Percentiles rank a stretch among this genome's conserved stretches.
Evolutionary conservation across 2,329 filamentous ascomycete species (phyloP).

Genomic region (Phaeosphaeriaceae sp.): DNA sequence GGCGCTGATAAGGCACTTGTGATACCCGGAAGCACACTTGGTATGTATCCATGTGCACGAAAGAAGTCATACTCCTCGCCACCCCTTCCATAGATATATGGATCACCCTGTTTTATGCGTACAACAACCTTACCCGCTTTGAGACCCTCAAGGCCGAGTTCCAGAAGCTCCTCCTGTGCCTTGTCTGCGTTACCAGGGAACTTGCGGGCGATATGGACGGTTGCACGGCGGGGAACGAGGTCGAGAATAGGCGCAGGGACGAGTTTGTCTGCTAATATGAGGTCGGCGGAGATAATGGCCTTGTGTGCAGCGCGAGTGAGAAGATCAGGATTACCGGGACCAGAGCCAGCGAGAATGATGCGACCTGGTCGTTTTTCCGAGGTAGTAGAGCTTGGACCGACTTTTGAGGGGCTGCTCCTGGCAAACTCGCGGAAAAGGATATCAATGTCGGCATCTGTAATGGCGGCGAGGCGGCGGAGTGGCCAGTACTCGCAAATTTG

Average conservation of each 20-base stretch:
- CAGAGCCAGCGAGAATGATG: constrained; percentile 89
- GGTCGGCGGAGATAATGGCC: constrained; percentile 74
- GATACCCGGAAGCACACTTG: constrained; percentile 83
- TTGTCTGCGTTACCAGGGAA: constrained; percentile 96
- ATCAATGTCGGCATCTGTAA: constrained; percentile 81
- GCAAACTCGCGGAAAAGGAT: constrained; percentile 76
- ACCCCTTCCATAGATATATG: constrained; percentile 93
- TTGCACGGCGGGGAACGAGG: constrained; percentile 86
- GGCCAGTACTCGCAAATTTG: constrained; percentile 99
- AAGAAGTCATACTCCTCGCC: constrained; percentile 93
- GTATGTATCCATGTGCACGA: constrained; percentile 70
- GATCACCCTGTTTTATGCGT: constrained; percentile 93
- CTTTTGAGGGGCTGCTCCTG: constrained; percentile 43
- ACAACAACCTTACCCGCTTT: constrained; percentile 78
- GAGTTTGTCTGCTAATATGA: constrained; percentile 86
- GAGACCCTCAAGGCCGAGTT: constrained; percentile 74
- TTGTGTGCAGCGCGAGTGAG: constrained; percentile 83
- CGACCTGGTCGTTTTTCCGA: constrained; percentile 59
- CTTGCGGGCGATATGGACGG: constrained; percentile 91
- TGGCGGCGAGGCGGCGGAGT: constrained; percentile 76
- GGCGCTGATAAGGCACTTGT: constrained; percentile 88
- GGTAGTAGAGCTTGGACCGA: constrained; percentile 26
- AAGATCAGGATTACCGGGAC: constrained; percentile 90
- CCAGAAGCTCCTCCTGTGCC: constrained; percentile 87
- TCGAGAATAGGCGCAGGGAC: constrained; percentile 85